These are phyloP conservation scores for Fusarium anguioides DNA, from an alignment of 2,329 filamentous ascomycete genomes.

Conservation along the genomic window DNA sequence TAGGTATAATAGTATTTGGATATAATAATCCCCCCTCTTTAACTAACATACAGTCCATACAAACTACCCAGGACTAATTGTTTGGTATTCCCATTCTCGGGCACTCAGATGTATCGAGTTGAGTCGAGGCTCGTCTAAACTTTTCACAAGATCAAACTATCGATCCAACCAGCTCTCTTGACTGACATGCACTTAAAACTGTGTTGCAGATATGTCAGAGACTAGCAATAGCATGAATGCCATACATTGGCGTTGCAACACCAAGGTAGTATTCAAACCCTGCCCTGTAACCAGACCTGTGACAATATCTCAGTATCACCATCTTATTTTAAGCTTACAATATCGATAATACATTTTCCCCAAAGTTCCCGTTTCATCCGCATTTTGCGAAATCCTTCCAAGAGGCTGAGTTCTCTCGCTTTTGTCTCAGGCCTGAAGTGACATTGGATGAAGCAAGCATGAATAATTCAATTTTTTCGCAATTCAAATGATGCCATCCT, in stretches of 20 bases:
- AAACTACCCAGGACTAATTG: background rate
- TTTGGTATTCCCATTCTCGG: background rate
- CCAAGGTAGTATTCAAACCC: conserved; percentile 10
- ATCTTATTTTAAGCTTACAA: conserved; percentile 10
- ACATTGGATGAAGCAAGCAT: conserved; percentile 20
- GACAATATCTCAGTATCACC: conserved; percentile 11
- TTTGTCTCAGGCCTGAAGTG: conserved; percentile 23
- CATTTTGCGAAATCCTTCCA: conserved; percentile 1
- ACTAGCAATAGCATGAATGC: conserved; percentile 17
- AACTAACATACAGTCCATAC: background rate
- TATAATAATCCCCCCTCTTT: background rate
- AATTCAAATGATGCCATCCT: conserved; percentile 3
- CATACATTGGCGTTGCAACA: conserved; percentile 19
- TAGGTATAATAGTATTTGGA: background rate
- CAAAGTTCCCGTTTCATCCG: conserved; percentile 21
- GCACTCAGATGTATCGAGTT: background rate
- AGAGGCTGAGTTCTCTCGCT: background rate
- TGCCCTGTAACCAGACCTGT: conserved; percentile 35
- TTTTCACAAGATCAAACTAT: conserved; percentile 1
- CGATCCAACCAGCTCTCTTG: background rate
- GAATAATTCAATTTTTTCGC: background rate
- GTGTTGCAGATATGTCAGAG: conserved; percentile 33
- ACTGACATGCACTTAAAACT: background rate
- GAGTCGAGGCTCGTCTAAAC: background rate
- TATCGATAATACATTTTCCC: conserved; percentile 1